Evolutionary conservation across 306 rosid species (phyloP), one percentile per base, ranked within the genome.

Genomic region (Quercus dentata): DNA sequence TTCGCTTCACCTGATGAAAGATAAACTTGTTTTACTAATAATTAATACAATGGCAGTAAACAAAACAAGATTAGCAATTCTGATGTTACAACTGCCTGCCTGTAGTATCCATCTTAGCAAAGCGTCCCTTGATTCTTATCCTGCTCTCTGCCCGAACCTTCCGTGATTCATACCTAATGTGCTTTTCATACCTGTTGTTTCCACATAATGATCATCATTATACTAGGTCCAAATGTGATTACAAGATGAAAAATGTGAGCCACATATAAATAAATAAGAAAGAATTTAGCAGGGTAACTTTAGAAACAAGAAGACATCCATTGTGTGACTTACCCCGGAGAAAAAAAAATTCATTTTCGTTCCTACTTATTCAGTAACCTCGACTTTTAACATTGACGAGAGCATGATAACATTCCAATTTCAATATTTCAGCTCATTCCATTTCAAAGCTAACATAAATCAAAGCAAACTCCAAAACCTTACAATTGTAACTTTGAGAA

Each of bases 61-160:
- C 41, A 35, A 35, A 35, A 35, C 33, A 73, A 13, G 14, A 23
- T 62, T 54, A 57, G 63, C 62, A 69, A 38, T 72, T 46, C 62
- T 51, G 56, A 55, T 52, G 35, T 58, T 76, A 72, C 49, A 75
- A 49, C 72, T 75, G 49, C 84, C 78, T 78, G 86, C 89, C 89
- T 56, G 74, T 77, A 62, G 58, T 61, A 56, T 86, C 89, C 38
- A 85, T 81, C 85, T 92, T 94, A 11, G 95, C 98, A 79, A 94
- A 94, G 59, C 98, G 94, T 8, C 98, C 98, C 82, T 81, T 94
- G 12, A 94, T 82, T 83, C 98, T 84, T 18, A 75, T 82, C 89
- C 98, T 89, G 87, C 88, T 86, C 71, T 94, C 94, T 15, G 98
- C 98, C 27, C 98, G 88, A 80, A 81, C 94, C 87, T 94, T 94